Base-by-base conservation (phyloP, 768 basidiomycete species). In the Neoboletus magnificus region DNA sequence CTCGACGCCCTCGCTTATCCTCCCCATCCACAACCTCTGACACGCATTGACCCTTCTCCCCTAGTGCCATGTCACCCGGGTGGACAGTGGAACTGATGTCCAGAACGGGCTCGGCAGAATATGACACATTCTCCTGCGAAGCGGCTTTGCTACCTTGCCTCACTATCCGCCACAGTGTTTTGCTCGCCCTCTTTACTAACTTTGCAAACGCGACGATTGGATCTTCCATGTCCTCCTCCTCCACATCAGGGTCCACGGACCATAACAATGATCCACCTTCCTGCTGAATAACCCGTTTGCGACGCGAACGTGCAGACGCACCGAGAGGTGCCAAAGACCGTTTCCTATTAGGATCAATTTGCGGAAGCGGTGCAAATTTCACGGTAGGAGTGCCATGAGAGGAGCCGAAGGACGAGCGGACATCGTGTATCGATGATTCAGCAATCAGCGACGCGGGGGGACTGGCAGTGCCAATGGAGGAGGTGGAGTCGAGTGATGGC, bases 311-410 rank as follows among this genome's bases (percentile, higher is more conserved):
- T 18, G 78, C 82, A 32, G 82, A 77, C 57, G 82, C 78, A 5
- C 84, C 84, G 4, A 85, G 69, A 6, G 84, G 84, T 5, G 74
- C 71, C 36, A 73, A 65, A 6, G 76, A 81, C 22, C 78, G 75
- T 43, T 79, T 77, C 60, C 77, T 78, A 22, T 77, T 74, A 3
- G 80, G 79, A 20, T 76, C 80, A 1, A 78, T 66, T 54, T 79
- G 73, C 1, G 84, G 84, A 23, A 86, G 70, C 0, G 84, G 84
- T 1, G 84, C 84, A 52, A 86, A 86, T 58, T 74, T 79, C 42
- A 86, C 77, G 48, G 72, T 77, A 37, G 62, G 67, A 16, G 62
- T 41, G 29, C 33, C 45, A n/a, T 56, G 57, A 32, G 62, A 50
- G 33, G 59, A 66, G n/a, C 54, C 50, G 7, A 56, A 36, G 7